Evolutionary conservation across 805 yeast species (phyloP), one percentile per base, ranked within the genome.

Genomic region (fission yeast (Schizosaccharomyces pombe)): DNA sequence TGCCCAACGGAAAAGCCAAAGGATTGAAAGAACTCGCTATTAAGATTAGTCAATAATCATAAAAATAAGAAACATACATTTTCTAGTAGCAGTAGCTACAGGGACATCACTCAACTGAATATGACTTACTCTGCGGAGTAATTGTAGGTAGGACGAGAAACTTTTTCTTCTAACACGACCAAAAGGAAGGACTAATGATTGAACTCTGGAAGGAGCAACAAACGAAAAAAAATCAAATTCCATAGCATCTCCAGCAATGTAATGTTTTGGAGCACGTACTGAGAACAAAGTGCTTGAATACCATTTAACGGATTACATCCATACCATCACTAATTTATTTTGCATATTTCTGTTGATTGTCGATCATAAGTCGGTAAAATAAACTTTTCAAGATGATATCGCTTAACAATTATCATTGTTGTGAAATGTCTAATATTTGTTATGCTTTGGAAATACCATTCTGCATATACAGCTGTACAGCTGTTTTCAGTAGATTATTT

Each of bases 1-100:
- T 68, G 0, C 97, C 97, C 53, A 74, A 73, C 0, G 96, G 95
- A 61, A 77, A 83, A 0, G 81, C 80, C 62, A 80, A 91, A 1
- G 97, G 95, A 60, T 82, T 83, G 30, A 43, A 43, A 24, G 28
- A 19, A n/a, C 30, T 22, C 26, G 30, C 28, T 22, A 12, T 24
- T 22, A 43, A 43, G 31, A 22, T 43, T 9, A 43, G 26, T 26
- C 6, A 43, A 11, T 9, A 12, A 1, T 12, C 6, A 16, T 9
- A 37, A 37, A 6, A 16, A 8, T 16, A 34, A 29, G 28, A 12
- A 39, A 24, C 43, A 37, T 34, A 43, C 49, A 26, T 26, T 43
- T 19, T 2, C 26, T 43, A 11, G 28, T 43, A n/a, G 49, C 49
- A 22, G 24, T 19, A 24, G 30, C 49, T 12, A 22, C 30, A 6